Conservation (phyloP, 176 grass and related monocot genomes). For the Aechmea fasciata region DNA sequence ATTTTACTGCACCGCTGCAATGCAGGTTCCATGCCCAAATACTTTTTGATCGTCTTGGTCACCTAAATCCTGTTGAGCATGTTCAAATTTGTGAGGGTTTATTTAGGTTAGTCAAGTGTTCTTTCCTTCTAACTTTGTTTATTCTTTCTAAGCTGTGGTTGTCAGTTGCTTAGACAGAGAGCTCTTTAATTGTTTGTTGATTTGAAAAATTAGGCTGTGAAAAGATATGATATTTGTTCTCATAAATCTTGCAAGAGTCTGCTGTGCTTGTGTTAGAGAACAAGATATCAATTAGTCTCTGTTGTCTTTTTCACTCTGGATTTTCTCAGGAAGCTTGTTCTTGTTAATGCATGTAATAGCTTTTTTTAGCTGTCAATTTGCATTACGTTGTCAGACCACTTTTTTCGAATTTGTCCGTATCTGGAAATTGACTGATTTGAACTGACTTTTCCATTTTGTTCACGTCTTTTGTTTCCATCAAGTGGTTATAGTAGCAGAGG, state of each 20-base stretch:
- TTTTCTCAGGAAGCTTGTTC: background rate
- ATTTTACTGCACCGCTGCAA: slow-evolving; percentile 1
- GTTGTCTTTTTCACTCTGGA: background rate
- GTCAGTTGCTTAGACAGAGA: background rate
- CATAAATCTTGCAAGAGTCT: background rate
- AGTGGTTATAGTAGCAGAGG: too few relatives aligned
- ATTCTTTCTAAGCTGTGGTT: background rate
- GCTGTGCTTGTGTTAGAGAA: background rate
- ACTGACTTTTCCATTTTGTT: too few relatives aligned
- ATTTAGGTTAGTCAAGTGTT: slow-evolving; percentile 66
- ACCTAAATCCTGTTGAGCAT: slow-evolving; percentile 86
- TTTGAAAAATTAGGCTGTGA: too few relatives aligned
- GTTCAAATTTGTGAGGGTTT: slow-evolving; percentile 66
- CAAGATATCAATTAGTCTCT: background rate
- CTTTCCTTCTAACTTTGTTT: background rate
- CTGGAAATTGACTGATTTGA: too few relatives aligned
- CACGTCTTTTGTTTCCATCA: too few relatives aligned
- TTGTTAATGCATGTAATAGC: background rate
- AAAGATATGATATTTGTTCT: background rate
- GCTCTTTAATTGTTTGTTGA: too few relatives aligned
- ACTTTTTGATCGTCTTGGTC: slow-evolving; percentile 83
- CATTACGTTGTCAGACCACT: too few relatives aligned
- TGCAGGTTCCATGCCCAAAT: slow-evolving; percentile 81
- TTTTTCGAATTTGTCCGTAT: too few relatives aligned
- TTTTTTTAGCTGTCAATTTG: too few relatives aligned